Conservation (phyloP, 768 basidiomycete species). For the Lactarius hatsudake region DNA sequence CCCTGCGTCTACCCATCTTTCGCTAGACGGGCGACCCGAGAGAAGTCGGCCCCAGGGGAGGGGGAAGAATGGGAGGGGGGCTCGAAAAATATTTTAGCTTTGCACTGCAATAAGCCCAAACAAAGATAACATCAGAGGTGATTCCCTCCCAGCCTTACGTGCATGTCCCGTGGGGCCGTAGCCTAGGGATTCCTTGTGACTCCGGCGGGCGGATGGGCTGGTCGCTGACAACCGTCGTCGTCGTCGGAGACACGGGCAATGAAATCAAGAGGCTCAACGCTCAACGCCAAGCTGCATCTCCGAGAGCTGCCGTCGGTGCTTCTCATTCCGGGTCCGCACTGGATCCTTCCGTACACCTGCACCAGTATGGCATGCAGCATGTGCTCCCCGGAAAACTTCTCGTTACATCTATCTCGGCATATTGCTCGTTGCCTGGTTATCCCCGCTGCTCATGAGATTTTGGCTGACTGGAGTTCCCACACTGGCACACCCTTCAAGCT, state of each 20-base stretch:
- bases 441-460: not conserved
- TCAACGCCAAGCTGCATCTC: not conserved
- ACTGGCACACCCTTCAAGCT: not conserved
- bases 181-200: not conserved
- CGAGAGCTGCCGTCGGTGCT: not conserved
- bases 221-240: not conserved
- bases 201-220: not conserved
- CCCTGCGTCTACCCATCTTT: not conserved
- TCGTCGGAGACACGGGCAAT: not conserved
- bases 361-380: slow-evolving; percentile 7
- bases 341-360: not conserved
- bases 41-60: not conserved
- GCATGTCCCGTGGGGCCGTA: not conserved
- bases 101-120: not conserved
- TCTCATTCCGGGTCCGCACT: slow-evolving; percentile 9
- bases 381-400: not conserved
- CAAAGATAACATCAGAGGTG: not conserved
- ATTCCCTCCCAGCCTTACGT: not conserved
- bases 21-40: not conserved
- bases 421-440: not conserved
- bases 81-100: not conserved
- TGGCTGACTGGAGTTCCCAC: not conserved
- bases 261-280: slow-evolving; percentile 1
- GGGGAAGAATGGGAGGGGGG: not conserved
- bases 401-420: slow-evolving; percentile 1